phyloP scores from a whole-genome alignment of 2,329 filamentous ascomycete species.

The Cyclaneusma minus region DNA sequence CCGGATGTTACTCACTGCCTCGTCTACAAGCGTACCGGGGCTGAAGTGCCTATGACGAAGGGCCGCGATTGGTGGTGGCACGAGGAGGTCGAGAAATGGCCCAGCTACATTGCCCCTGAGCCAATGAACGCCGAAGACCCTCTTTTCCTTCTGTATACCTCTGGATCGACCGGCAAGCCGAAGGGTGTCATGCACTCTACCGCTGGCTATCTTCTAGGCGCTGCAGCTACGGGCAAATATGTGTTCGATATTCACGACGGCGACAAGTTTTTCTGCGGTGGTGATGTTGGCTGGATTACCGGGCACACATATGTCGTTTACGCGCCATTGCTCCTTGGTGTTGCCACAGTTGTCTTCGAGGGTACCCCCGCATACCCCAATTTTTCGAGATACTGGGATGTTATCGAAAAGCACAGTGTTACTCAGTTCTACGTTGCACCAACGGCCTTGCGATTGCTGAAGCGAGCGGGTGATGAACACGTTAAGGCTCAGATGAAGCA shows the following conservation, averaged over 20 bases:
- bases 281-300: conserved; percentile 98
- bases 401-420: conserved; percentile 86
- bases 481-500: conserved; percentile 82
- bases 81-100: conserved; percentile 95
- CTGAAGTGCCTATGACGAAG: conserved; percentile 78
- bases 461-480: conserved; percentile 87
- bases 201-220: conserved; percentile 84
- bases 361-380: conserved; percentile 94
- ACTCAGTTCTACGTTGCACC: conserved; percentile 98
- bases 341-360: conserved; percentile 92
- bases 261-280: conserved; percentile 92
- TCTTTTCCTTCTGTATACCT: conserved; percentile 94
- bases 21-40: conserved; percentile 89
- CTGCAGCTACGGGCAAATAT: conserved; percentile 90
- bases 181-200: conserved; percentile 99
- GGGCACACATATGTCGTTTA: conserved; percentile 98
- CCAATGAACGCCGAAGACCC: conserved; percentile 87
- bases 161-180: conserved; percentile 93
- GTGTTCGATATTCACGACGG: conserved; percentile 95
- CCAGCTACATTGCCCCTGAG: conserved; percentile 79
- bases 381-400: conserved; percentile 98
- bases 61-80: conserved; percentile 97
- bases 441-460: conserved; percentile 80
- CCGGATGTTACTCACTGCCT: conserved; percentile 73
- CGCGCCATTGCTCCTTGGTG: conserved; percentile 80